phyloP scores from a whole-genome alignment of 805 yeast genomes.

The Lipomyces mesembrius region DNA sequence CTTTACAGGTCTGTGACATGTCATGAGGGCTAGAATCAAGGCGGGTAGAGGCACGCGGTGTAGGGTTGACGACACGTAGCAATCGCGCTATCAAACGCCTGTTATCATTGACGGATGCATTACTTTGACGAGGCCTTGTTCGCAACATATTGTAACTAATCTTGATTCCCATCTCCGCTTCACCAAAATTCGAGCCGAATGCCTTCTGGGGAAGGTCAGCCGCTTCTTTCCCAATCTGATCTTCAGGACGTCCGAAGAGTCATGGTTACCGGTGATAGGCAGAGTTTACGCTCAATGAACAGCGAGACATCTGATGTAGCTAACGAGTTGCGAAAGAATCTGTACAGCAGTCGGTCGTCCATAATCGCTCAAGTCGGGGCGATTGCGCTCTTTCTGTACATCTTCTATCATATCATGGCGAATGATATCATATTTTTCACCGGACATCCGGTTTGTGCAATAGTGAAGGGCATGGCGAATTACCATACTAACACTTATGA shows the following conservation, averaged over 20 bases:
- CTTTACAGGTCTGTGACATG: no score
- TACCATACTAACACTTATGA: neutral
- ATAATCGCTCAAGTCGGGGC: constrained; percentile 29
- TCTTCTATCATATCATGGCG: constrained; percentile 26
- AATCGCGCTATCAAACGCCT: no score
- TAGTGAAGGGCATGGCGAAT: neutral
- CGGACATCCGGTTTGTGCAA: constrained; percentile 40
- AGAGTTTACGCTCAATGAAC: neutral
- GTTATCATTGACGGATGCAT: no score
- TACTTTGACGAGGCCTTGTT: no score
- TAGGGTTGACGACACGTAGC: no score
- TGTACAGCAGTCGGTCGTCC: constrained; percentile 27
- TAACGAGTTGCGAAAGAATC: constrained; percentile 9
- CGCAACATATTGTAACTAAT: no score
- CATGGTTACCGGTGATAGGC: neutral
- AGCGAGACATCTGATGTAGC: neutral
- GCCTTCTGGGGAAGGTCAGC: neutral
- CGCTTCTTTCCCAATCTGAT: neutral
- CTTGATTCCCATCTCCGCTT: no score
- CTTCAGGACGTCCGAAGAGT: neutral
- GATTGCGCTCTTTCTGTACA: constrained; percentile 25
- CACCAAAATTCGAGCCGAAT: neutral
- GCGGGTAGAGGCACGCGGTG: no score
- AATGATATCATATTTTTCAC: constrained; percentile 39
- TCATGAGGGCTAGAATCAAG: no score